Conservation (phyloP, 1,139 yeast species). For the Lodderomyces parapsilosis region DNA sequence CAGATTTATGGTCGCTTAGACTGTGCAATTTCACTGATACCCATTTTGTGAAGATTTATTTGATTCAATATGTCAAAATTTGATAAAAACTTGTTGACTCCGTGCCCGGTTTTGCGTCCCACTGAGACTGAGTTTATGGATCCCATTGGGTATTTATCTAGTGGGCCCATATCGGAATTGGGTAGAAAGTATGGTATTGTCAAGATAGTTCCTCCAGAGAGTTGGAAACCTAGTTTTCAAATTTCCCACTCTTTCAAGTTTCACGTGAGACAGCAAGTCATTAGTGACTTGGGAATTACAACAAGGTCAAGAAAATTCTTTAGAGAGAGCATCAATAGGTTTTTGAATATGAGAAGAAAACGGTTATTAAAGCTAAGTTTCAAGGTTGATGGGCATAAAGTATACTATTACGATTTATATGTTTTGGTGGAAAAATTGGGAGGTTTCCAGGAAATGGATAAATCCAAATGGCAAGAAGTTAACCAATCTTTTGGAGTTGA, state of each 20-base stretch:
- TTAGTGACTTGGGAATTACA: slow-evolving; percentile 61
- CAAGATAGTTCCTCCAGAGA: slow-evolving; percentile 61
- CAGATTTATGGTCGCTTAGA: slow-evolving; percentile 9
- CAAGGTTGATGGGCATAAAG: slow-evolving; percentile 22
- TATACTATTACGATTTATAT: slow-evolving; percentile 56
- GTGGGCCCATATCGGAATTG: slow-evolving; percentile 45
- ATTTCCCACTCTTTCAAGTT: slow-evolving; percentile 56
- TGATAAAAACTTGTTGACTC: slow-evolving; percentile 27
- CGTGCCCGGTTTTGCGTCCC: slow-evolving; percentile 62
- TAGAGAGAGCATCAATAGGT: slow-evolving; percentile 58
- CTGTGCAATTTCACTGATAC: slow-evolving; percentile 8
- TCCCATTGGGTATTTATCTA: slow-evolving; percentile 62
- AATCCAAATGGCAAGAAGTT: slow-evolving; percentile 33
- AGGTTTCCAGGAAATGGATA: slow-evolving; percentile 21
- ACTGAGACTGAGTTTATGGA: slow-evolving; percentile 52
- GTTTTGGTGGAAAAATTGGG: slow-evolving; percentile 39
- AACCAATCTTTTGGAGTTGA: slow-evolving; percentile 26
- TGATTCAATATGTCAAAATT: slow-evolving; percentile 14
- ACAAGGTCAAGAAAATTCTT: slow-evolving; percentile 65
- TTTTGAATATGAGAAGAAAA: slow-evolving; percentile 44
- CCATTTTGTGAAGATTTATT: slow-evolving; percentile 1
- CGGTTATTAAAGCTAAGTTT: slow-evolving; percentile 28
- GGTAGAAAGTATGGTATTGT: slow-evolving; percentile 65
- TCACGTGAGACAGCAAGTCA: slow-evolving; percentile 62
- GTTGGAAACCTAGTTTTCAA: slow-evolving; percentile 55